Conservation (phyloP, 2,329 filamentous ascomycete genomes). For the Anthostomella pinea region DNA sequence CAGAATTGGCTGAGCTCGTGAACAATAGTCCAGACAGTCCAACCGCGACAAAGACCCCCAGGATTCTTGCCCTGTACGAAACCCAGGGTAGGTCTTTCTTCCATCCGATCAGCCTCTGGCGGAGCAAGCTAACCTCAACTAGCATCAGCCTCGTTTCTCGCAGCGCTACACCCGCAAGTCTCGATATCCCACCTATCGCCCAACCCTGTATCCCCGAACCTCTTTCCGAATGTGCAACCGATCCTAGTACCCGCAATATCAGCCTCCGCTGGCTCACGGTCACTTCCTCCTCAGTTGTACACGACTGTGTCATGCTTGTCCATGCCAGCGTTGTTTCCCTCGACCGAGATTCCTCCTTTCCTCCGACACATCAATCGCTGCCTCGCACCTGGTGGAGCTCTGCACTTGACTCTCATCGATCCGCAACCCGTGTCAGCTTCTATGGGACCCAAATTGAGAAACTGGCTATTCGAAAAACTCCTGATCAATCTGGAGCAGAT, state of each 20-base stretch:
- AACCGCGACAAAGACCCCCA: constrained; percentile 24
- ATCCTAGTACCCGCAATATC: constrained; percentile 29
- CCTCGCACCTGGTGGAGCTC: constrained; percentile 51
- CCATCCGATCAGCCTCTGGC: constrained; percentile 7
- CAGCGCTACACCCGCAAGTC: constrained; percentile 39
- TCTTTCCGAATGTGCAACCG: constrained; percentile 36
- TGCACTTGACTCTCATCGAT: constrained; percentile 62
- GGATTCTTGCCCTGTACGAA: constrained; percentile 51
- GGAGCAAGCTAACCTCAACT: constrained; percentile 30
- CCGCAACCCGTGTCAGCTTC: constrained; percentile 55
- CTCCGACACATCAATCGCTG: constrained; percentile 56
- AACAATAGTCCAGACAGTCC: constrained; percentile 12
- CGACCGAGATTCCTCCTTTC: constrained; percentile 53
- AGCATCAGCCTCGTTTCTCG: constrained; percentile 51
- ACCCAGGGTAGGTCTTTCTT: constrained; percentile 39
- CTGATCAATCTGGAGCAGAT: constrained; percentile 56
- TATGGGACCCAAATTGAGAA: constrained; percentile 54
- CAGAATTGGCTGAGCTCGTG: constrained; percentile 16
- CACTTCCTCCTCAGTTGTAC: constrained; percentile 43
- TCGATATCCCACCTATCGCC: constrained; percentile 47
- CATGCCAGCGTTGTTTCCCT: constrained; percentile 55
- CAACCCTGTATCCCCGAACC: constrained; percentile 39
- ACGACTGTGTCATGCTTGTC: constrained; percentile 50
- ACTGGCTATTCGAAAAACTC: constrained; percentile 62
- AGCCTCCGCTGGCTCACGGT: constrained; percentile 31